Evolutionary conservation across 2,329 filamentous ascomycete genomes (phyloP).

Genomic region (Exophiala phaeomuriformis): DNA sequence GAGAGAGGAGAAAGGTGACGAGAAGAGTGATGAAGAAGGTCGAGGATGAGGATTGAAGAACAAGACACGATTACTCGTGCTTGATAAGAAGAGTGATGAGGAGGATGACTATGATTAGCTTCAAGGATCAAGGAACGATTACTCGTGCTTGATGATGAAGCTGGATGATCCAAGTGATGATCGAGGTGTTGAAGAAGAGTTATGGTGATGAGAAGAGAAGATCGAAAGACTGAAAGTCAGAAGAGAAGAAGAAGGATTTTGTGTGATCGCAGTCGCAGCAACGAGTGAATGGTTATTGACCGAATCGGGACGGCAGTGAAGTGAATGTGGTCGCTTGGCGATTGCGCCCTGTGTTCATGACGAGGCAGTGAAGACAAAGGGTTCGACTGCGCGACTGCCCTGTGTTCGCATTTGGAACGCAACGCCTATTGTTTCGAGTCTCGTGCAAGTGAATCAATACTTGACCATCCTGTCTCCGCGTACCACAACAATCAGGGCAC

Average conservation of each 20-base stretch:
- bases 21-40: background rate
- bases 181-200: too few species aligned
- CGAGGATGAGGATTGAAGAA: background rate
- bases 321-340: background rate
- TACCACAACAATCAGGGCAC: background rate
- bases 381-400: background rate
- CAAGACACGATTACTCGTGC: too few species aligned
- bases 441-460: background rate
- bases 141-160: too few species aligned
- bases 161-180: too few species aligned
- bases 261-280: background rate
- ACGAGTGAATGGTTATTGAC: background rate
- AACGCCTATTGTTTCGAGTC: background rate
- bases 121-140: too few species aligned
- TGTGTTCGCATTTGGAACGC: background rate
- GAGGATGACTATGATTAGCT: too few species aligned
- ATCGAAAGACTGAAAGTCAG: background rate
- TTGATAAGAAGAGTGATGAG: too few species aligned
- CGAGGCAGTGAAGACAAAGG: background rate
- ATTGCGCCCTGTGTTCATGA: background rate
- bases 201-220: background rate
- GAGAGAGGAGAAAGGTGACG: background rate
- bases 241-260: background rate
- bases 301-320: too few species aligned
- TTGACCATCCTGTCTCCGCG: background rate